Evolutionary conservation across 2,329 filamentous ascomycete genomes (phyloP).

Genomic region (Amphichorda felina): DNA sequence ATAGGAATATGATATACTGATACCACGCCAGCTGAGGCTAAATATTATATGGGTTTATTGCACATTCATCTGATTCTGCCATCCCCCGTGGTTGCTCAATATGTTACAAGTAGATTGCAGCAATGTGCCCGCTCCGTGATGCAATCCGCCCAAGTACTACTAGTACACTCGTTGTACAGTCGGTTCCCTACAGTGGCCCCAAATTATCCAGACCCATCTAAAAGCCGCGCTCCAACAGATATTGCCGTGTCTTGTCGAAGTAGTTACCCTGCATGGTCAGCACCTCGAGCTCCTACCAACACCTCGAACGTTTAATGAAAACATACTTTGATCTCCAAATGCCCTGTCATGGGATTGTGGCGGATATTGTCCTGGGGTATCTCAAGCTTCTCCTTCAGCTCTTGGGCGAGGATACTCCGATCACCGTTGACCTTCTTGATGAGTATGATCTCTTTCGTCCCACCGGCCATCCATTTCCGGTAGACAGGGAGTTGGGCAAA

Average conservation of each 20-base stretch:
- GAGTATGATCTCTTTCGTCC: constrained; percentile 61
- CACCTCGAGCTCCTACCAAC: too few species aligned
- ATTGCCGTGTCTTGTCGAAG: constrained; percentile 15
- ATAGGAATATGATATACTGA: constrained; percentile 2
- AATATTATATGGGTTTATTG: constrained; percentile 4
- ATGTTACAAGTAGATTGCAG: constrained; percentile 4
- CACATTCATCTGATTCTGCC: constrained; percentile 2
- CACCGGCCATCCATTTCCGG: constrained; percentile 58
- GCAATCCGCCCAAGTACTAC: too few species aligned
- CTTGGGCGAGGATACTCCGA: constrained; percentile 45
- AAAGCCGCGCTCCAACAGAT: constrained; percentile 22
- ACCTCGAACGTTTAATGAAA: too few species aligned
- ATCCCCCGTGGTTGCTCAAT: not conserved
- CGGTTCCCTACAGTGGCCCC: too few species aligned
- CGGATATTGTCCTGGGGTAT: constrained; percentile 41
- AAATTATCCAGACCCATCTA: constrained; percentile 11
- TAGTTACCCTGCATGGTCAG: constrained; percentile 20
- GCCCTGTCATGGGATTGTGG: constrained; percentile 50
- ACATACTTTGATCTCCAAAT: constrained; percentile 63
- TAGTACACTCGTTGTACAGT: not conserved
- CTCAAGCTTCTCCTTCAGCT: constrained; percentile 47
- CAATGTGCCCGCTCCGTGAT: too few species aligned
- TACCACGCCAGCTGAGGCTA: not conserved
- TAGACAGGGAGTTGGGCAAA: constrained; percentile 70
- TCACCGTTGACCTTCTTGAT: constrained; percentile 76